Percentiles rank a stretch among this genome's conserved stretches.
These are phyloP conservation scores for Tothia fuscella DNA, from an alignment of 2,329 filamentous ascomycete species.

Conservation along the genomic window DNA sequence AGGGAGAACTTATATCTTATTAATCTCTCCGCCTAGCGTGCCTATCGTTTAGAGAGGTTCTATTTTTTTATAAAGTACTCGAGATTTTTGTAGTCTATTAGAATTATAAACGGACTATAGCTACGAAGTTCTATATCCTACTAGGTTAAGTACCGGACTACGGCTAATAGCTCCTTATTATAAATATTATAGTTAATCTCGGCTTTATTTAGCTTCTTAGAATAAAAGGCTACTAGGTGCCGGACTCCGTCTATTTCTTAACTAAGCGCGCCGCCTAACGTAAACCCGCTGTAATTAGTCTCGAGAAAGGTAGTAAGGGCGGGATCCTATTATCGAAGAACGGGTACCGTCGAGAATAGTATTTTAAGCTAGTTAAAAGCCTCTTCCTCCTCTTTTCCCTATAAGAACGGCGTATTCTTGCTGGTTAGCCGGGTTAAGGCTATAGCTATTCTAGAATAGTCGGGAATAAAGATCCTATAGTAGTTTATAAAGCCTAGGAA, in stretches of 20 bases:
- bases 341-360: no score
- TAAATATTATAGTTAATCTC: constrained; percentile 24
- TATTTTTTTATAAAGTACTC: no score
- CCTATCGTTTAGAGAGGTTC: no score
- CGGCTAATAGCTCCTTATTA: constrained; percentile 24
- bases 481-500: no score
- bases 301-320: not conserved
- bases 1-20: constrained; percentile 1
- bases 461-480: not conserved
- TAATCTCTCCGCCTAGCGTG: not conserved
- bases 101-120: no score
- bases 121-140: no score
- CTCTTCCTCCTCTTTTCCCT: no score
- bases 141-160: constrained; percentile 14
- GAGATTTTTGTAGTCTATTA: no score
- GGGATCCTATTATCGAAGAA: not conserved
- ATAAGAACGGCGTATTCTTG: no score
- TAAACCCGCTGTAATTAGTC: not conserved
- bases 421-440: no score
- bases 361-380: no score
- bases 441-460: not conserved
- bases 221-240: constrained; percentile 15
- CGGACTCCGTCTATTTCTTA: no score
- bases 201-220: constrained; percentile 14
- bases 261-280: not conserved